phyloP scores from a whole-genome alignment of 2,329 filamentous ascomycete genomes.

The Sporothrix pseudoabietina region DNA sequence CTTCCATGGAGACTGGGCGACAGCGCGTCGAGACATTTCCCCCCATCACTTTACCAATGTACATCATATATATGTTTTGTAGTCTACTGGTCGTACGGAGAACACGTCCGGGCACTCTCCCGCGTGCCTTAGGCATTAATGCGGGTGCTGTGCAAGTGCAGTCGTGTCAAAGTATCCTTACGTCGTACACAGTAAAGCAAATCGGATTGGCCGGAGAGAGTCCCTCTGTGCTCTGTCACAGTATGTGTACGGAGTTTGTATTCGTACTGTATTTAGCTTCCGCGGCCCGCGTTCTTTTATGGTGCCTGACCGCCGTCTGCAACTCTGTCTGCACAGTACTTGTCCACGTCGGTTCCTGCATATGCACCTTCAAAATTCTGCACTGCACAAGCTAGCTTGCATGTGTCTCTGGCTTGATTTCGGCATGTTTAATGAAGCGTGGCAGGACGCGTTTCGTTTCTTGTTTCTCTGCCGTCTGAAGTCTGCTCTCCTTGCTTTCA shows the following conservation, averaged over 20 bases:
- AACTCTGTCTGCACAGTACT: slow-evolving; percentile 8
- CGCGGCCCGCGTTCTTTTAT: not conserved
- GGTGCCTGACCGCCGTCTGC: not conserved
- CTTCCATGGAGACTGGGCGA: slow-evolving; percentile 17
- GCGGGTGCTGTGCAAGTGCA: not conserved
- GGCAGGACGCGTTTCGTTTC: not conserved
- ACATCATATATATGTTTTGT: not conserved
- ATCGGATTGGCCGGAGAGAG: slow-evolving; percentile 11
- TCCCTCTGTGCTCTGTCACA: not conserved
- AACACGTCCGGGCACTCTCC: too few relatives aligned
- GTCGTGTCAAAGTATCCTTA: too few relatives aligned
- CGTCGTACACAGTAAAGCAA: not conserved
- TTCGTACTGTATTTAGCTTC: not conserved
- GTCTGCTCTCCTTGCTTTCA: not conserved
- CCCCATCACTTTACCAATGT: not conserved
- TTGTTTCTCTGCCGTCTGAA: not conserved
- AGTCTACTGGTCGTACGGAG: not conserved
- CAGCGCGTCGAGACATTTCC: slow-evolving; percentile 26
- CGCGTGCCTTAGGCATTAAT: not conserved
- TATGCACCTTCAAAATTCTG: not conserved
- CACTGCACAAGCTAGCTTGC: not conserved
- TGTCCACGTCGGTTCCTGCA: slow-evolving; percentile 15
- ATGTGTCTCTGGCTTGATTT: not conserved
- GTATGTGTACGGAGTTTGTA: not conserved
- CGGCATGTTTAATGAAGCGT: not conserved